A percentile compares a stretch with the other conserved stretches of the same genome.
Conservation (phyloP, 352 stramenopile genomes). For the Globisporangium paddicum region DNA sequence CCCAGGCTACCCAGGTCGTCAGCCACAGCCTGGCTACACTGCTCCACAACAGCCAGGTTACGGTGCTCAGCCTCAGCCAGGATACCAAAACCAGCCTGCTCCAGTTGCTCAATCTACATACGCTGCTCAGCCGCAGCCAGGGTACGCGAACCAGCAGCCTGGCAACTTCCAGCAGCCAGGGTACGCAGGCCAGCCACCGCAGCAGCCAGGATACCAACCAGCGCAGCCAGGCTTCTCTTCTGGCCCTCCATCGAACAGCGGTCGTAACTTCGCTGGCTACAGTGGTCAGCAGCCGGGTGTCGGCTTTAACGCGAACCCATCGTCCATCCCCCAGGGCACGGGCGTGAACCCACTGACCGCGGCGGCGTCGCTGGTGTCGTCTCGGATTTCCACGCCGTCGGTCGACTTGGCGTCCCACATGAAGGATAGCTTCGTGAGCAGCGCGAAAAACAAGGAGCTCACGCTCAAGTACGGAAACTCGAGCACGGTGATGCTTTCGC, state of each 20-base stretch:
- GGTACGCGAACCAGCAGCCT: constrained; percentile 28
- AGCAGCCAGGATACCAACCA: constrained; percentile 11
- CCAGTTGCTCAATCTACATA: constrained; percentile 1
- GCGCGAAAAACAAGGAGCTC: constrained; percentile 83
- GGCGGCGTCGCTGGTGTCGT: constrained; percentile 48
- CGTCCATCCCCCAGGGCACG: constrained; percentile 52
- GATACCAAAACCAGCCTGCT: constrained; percentile 16
- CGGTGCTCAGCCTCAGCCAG: constrained; percentile 3
- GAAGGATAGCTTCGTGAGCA: constrained; percentile 82
- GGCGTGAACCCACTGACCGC: constrained; percentile 67
- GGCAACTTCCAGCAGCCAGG: constrained; percentile 26
- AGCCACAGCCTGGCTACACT: constrained; percentile 15
- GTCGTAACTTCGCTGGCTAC: constrained; percentile 22
- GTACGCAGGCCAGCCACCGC: constrained; percentile 20
- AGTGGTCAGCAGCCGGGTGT: constrained; percentile 22
- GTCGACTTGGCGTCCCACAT: constrained; percentile 81
- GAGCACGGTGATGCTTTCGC: constrained; percentile 58
- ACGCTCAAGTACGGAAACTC: constrained; percentile 85
- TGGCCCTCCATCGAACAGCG: constrained; percentile 45
- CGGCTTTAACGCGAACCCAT: constrained; percentile 29
- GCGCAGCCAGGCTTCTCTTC: constrained; percentile 37
- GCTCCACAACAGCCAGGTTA: constrained; percentile 18
- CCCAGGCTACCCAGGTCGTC: constrained; percentile 34
- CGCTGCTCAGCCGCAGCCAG: constrained; percentile 22
- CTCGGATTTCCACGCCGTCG: constrained; percentile 72